These are phyloP conservation scores for Mucor circinelloides DNA, from an alignment of 371 early-diverging fungal genomes.

Conservation along the genomic window DNA sequence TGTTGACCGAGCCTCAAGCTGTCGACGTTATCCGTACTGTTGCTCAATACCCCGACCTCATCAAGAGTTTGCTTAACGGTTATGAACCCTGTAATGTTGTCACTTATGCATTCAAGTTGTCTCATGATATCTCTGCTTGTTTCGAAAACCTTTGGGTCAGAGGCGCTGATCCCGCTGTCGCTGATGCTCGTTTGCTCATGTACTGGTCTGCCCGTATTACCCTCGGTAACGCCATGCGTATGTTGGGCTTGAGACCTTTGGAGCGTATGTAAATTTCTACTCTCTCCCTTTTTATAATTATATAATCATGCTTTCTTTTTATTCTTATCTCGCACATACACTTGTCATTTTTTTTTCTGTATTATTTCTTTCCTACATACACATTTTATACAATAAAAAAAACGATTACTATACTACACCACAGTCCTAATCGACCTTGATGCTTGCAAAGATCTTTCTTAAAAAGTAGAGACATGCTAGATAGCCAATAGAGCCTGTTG, in stretches of 20 bases:
- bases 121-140: slow-evolving; percentile 83
- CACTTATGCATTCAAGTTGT: slow-evolving; percentile 88
- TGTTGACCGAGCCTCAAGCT: slow-evolving; percentile 77
- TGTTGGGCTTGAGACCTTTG: slow-evolving; percentile 81
- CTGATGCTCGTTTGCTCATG: slow-evolving; percentile 78
- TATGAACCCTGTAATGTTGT: slow-evolving; percentile 96
- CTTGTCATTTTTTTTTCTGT: slow-evolving; percentile 4
- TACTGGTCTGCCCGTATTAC: slow-evolving; percentile 78
- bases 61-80: slow-evolving; percentile 61
- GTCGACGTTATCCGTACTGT: slow-evolving; percentile 79
- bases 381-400: background rate
- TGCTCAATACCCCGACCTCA: slow-evolving; percentile 91
- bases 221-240: slow-evolving; percentile 82
- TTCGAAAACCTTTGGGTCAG: slow-evolving; percentile 87
- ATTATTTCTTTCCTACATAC: background rate
- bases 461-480: slow-evolving; percentile 77
- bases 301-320: slow-evolving; percentile 1
- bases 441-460: slow-evolving; percentile 79
- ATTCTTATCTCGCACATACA: background rate
- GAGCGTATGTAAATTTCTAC: slow-evolving; percentile 78
- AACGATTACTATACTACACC: background rate
- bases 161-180: slow-evolving; percentile 78
- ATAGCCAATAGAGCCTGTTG: slow-evolving; percentile 79
- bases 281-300: background rate
- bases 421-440: slow-evolving; percentile 73